A percentile compares a stretch with the other conserved stretches of the same genome.
phyloP scores from a whole-genome alignment of 108 stramenopile species.

The Fragilaria radians region DNA sequence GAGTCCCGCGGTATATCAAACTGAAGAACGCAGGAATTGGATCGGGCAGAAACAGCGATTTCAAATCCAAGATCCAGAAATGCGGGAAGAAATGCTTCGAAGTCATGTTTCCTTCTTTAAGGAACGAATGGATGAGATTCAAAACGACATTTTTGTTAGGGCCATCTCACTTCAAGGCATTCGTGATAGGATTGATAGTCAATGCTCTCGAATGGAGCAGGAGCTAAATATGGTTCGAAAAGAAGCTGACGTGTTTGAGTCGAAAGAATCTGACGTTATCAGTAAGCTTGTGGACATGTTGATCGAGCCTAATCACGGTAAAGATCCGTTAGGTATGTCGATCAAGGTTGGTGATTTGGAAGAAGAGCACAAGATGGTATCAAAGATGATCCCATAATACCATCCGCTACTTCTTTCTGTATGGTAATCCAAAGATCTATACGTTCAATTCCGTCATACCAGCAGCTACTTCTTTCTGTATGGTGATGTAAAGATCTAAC shows the following conservation, averaged over 20 bases:
- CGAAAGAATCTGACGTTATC: not conserved
- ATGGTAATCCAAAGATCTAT: no score
- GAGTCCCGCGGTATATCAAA: conserved; percentile 10
- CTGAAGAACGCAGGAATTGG: conserved; percentile 3
- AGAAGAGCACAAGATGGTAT: no score
- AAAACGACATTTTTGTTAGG: conserved; percentile 18
- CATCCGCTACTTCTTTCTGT: no score
- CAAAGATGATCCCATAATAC: no score
- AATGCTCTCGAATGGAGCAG: not conserved
- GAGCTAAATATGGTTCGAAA: not conserved
- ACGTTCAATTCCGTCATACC: no score
- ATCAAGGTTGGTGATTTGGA: not conserved
- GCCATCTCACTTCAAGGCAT: conserved; percentile 1
- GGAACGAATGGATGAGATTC: conserved; percentile 21
- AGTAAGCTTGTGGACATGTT: not conserved
- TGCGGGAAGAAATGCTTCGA: conserved; percentile 17
- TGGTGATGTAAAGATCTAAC: no score
- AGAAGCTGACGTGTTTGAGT: not conserved
- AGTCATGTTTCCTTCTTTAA: conserved; percentile 36
- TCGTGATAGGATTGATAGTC: not conserved
- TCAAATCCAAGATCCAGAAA: conserved; percentile 8
- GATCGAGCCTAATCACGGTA: not conserved
- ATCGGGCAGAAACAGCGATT: conserved; percentile 9
- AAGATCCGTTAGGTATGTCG: not conserved
- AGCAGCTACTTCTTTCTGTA: no score